Evolutionary conservation across 2,329 filamentous ascomycete genomes (phyloP), one percentile per base, ranked within the genome.

Genomic region (Beauveria sp.): DNA sequence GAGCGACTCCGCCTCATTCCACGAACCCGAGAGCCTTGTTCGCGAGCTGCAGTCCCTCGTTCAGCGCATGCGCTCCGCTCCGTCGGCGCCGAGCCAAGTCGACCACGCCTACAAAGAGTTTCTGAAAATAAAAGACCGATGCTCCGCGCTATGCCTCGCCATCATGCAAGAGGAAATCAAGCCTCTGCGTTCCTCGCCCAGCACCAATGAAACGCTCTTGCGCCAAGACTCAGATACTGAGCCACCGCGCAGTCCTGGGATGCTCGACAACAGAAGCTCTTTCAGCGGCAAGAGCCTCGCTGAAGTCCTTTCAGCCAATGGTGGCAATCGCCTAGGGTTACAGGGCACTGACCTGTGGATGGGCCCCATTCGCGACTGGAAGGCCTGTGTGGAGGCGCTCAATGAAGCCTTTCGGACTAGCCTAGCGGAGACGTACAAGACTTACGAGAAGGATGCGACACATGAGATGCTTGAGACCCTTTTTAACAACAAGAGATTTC

Each of bases 41-140:
- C 71, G 73, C 20, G 74, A 75, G 58, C 70, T 77, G 2, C 71
- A 73, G 14, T 63, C 67, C 26, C 67, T 76, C 8, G 65, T 75
- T 9, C 72, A 72, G 60, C 71, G 73, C 53, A 72, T 77, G 66
- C 69, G 72, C 49, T 66, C 70, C 45, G 67, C 70, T 4, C 71
- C 74, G 3, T 65, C 70, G 0, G 69, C 68, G 1, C 69, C 73
- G 2, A 73, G 67, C 60, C 70, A 75, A 6, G 74, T 80, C 18
- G 79, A 81, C 61, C 70, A 72, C 3, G 75, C 75, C 5, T 81
- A 76, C 65, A 75, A 77, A 26, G 72, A 77, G 7, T 81, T 79
- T 52, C 65, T 66, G 58, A 80, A 75, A 63, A 65, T 77, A 53
- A 75, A 70, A 59, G 75, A 78, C 1, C 72, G 71, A 58, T 77